These are phyloP conservation scores for Urtica urens DNA, from an alignment of 306 rosid genomes.

Conservation along the genomic window DNA sequence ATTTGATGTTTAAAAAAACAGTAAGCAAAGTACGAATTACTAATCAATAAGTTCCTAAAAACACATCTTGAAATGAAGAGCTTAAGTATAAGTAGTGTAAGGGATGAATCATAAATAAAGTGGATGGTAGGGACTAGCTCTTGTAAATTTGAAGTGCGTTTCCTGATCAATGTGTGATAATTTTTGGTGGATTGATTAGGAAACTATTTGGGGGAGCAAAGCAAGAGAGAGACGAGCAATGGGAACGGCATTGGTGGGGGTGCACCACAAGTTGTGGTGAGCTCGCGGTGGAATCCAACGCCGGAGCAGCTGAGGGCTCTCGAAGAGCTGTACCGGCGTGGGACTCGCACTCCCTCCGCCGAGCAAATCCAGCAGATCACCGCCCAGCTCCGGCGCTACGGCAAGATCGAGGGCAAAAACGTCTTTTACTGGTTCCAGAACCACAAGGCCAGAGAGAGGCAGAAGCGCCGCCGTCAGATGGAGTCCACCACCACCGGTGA, in stretches of 20 bases:
- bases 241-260: background rate
- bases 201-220: conserved; percentile 34
- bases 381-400: conserved; percentile 65
- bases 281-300: conserved; percentile 96
- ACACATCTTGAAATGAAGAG: no score
- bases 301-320: conserved; percentile 75
- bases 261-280: conserved; percentile 52
- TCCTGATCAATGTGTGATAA: no score
- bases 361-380: conserved; percentile 92
- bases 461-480: conserved; percentile 93
- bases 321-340: conserved; percentile 67
- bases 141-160: no score
- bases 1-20: no score
- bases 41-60: no score
- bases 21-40: no score
- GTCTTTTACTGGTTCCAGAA: conserved; percentile 97
- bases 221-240: conserved; percentile 34
- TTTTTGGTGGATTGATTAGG: no score
- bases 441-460: conserved; percentile 92
- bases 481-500: conserved; percentile 40
- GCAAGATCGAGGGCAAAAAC: conserved; percentile 91
- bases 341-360: conserved; percentile 87
- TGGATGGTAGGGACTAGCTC: no score
- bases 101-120: no score
- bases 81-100: no score